Evolutionary conservation across 1,284 basidiomycete species (phyloP), one percentile per base, ranked within the genome.

Genomic region (Inonotus hispidus): DNA sequence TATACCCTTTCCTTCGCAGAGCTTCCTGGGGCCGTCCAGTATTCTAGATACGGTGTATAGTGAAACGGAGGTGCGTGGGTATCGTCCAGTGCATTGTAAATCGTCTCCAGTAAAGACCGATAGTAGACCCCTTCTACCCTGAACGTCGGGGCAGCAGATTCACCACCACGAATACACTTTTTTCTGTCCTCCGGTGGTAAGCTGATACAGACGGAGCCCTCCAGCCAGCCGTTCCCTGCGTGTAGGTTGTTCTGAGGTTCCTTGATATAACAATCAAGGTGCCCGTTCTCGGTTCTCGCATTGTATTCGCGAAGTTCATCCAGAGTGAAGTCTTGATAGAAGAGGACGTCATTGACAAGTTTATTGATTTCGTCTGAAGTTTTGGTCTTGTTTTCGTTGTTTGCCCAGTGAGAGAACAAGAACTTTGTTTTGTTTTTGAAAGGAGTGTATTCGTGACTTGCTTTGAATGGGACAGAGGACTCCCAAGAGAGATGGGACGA

Each of bases 271-370:
- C 19, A 2, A 32, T 32, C 13, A 13, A 45, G 23, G 3, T 11
- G 38, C 43, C 16, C 11, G 21, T 46, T 45, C 45, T 43, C 55
- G 16, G 45, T 7, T 10, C 14, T 57, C n/a, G 56, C 19, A 19
- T 47, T 46, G 38, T 45, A 45, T 6, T 45, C 35, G 1, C 13
- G n/a, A 38, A 58, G 37, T 8, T 49, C 56, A 11, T 46, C 41
- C 14, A 46, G 8, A 1, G 8, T 47, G 32, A 57, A 57, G 39
- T 35, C 56, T 49, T 13, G 58, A 74, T 69, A 19, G 72, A 65
- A 19, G 68, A 74, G 39, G 4, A 74, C 70, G 50, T 68, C 61
- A 21, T 71, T 25, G 0, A 74, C 68, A 1, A 75, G 65, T 0
- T 39, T 25, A 56, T 73, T 63, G 11, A 70, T 43, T 4, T 72